Conservation (phyloP, 495 filamentous ascomycete genomes). For the Entonaema liquescens region DNA sequence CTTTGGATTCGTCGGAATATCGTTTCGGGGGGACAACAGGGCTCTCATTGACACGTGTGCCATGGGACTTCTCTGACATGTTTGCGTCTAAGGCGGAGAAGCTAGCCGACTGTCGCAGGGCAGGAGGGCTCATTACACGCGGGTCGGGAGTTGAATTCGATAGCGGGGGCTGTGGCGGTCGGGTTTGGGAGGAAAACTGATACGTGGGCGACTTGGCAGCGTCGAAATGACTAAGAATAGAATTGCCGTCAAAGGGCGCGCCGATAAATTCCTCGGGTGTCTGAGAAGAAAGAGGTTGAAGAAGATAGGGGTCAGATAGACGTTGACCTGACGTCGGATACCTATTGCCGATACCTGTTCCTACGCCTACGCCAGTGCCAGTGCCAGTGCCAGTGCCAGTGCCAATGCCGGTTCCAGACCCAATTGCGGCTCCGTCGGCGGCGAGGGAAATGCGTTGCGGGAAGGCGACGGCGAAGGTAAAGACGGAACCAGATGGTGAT, state of each 20-base stretch:
- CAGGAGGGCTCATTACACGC: conserved; percentile 63
- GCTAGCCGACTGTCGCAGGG: conserved; percentile 81
- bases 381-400: conserved; percentile 24
- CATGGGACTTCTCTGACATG: conserved; percentile 59
- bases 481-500: conserved; percentile 56
- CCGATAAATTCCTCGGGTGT: conserved; percentile 77
- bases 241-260: conserved; percentile 72
- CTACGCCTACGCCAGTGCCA: not conserved
- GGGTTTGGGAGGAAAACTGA: conserved; percentile 52
- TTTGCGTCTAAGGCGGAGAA: conserved; percentile 68
- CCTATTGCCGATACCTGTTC: conserved; percentile 36
- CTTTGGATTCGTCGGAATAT: conserved; percentile 83
- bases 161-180: conserved; percentile 60
- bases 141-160: conserved; percentile 68
- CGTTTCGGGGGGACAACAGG: conserved; percentile 72
- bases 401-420: conserved; percentile 28
- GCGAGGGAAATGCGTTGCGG: conserved; percentile 26
- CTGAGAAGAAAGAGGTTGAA: conserved; percentile 66
- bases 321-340: conserved; percentile 55
- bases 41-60: conserved; percentile 65
- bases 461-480: conserved; percentile 45
- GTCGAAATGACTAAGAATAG: conserved; percentile 75
- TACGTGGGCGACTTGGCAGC: conserved; percentile 58
- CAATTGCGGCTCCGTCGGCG: conserved; percentile 34
- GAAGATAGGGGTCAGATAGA: conserved; percentile 45